Evolutionary conservation across 2,329 filamentous ascomycete species (phyloP), one percentile per base, ranked within the genome.

Genomic region (Alternaria postmessia): DNA sequence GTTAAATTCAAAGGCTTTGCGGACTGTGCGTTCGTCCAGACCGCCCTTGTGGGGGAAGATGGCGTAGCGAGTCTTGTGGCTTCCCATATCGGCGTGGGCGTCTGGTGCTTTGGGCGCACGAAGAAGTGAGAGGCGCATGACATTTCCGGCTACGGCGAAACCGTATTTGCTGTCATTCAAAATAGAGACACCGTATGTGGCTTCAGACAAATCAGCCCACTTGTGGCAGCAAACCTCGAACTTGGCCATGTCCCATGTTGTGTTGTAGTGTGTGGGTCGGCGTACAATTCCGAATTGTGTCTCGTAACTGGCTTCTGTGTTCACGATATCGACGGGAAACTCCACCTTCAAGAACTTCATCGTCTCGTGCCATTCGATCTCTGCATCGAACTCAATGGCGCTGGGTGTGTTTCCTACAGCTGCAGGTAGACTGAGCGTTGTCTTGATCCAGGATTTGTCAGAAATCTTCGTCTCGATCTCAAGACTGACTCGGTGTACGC

Each of bases 271-370:
- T 0, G 95, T 99, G 3, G 95, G 94, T 30, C 95, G 88, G 68
- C 88, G 88, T 64, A 95, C 89, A 68, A 97, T 88, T 69, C 94
- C 94, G 74, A 92, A 98, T 72, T 97, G 94, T 7, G 93, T 96
- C 79, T 99, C 95, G 78, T 99, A 99, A 12, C 89, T 92, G 32
- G 95, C 95, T 79, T 97, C 93, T 0, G 91, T 96, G 79, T 94
- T 97, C 68, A 89, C 87, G 64, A 98, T 86, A 72, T 96, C 90
- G 64, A 97, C 94, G 0, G 95, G 94, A 81, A 99, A 99, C 78
- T 99, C 95, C 51, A 98, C 94, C 84, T 99, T 99, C 74, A 99
- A 86, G 84, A 98, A 98, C 76, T 95, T 96, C 90, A 95, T 97
- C 12, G 88, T 93, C 79, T 99, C 95, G 68, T 90, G 91, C 95